Evolutionary conservation across 2,329 filamentous ascomycete species (phyloP), one percentile per base, ranked within the genome.

Genomic region (Epichloe baconii): DNA sequence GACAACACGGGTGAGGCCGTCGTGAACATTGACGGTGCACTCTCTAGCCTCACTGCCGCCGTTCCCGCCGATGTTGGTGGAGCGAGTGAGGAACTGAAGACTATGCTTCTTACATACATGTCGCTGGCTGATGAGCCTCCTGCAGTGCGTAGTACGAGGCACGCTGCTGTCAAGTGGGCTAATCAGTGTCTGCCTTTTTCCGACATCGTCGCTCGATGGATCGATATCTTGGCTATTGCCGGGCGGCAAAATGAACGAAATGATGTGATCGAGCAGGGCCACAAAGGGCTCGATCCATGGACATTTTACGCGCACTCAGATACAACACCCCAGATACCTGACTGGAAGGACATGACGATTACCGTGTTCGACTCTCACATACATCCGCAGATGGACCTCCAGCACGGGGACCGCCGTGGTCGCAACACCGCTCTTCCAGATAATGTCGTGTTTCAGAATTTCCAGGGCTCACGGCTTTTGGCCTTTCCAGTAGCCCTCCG

Each of bases 211-310:
- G 93, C 82, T 26, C 80, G 93, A 47, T 96, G 88, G 87, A 86
- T 96, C 45, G 82, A 96, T 64, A 78, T 97, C 15, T 74, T 96
- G 47, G 91, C 90, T 7, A 72, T 93, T 8, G 81, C 79, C 15
- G 82, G 82, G 12, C 75, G 76, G 3, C 66, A 71, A 3, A 77
- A 80, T 48, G 85, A 90, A 62, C 79, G 86, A 44, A 85, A 83
- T 54, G 91, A 97, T 62, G 82, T 97, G 3, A 69, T 87, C 1
- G 93, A 98, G 63, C 91, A 97, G 68, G 93, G 89, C 2, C 83
- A 81, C 54, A 90, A 88, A 65, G 93, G 93, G 0, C 74, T 96
- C 4, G 88, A 95, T 59, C 79, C 79, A 12, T 78, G 75, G 75
- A 76, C 71, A 0, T 71, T 73, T 53, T 68, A 67, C 49, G 68